A percentile compares a stretch with the other conserved stretches of the same genome.
phyloP scores from a whole-genome alignment of 306 rosid species.

The Trifolium dubium region DNA sequence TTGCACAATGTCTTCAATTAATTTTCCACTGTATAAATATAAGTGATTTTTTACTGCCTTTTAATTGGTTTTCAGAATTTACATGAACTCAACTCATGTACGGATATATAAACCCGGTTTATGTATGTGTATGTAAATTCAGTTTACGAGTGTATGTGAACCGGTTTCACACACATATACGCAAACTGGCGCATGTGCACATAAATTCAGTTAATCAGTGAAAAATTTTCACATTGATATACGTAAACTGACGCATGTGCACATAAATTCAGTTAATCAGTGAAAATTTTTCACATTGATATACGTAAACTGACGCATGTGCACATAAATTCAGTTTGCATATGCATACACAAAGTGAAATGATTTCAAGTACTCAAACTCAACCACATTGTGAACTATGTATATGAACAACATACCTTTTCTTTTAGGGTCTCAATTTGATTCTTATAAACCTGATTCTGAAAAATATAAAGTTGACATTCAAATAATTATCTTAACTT shows the following conservation, averaged over 20 bases:
- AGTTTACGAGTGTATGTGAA: not conserved
- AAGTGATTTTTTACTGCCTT: too few species aligned
- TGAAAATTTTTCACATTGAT: not conserved
- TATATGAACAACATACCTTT: slow-evolving; percentile 58
- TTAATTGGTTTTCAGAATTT: not conserved
- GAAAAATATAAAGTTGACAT: slow-evolving; percentile 35
- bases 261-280: not conserved
- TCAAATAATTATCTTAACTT: slow-evolving; percentile 6
- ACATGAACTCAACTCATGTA: too few species aligned
- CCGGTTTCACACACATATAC: not conserved
- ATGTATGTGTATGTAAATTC: too few species aligned
- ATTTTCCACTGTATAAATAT: too few species aligned
- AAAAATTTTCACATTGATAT: not conserved
- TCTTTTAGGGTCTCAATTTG: slow-evolving; percentile 64
- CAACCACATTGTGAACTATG: not conserved
- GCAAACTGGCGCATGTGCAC: not conserved
- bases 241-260: not conserved
- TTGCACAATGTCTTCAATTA: not conserved
- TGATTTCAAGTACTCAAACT: too few species aligned
- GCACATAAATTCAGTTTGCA: not conserved
- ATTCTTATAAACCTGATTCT: slow-evolving; percentile 74
- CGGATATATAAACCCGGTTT: too few species aligned
- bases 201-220: not conserved
- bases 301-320: too few species aligned
- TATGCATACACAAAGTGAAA: not conserved